Evolutionary conservation across 148 eudicot species (phyloP).

Genomic region (Amaranthus hypochondriacus): DNA sequence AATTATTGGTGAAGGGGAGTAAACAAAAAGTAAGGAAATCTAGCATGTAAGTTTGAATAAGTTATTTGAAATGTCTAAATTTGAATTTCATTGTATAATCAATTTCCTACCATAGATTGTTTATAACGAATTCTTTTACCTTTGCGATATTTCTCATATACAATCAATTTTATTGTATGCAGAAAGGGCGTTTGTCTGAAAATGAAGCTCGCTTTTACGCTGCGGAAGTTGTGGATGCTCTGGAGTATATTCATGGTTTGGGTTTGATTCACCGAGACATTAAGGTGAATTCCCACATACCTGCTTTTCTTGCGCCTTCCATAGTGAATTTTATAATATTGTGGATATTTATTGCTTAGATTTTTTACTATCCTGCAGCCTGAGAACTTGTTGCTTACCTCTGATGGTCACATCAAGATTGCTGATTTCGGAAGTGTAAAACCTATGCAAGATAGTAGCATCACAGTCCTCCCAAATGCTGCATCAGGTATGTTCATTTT

Average conservation of each 20-base stretch:
- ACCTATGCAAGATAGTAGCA: slow-evolving; percentile 92
- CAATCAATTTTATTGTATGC: slow-evolving; percentile 26
- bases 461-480: slow-evolving; percentile 97
- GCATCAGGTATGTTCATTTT: slow-evolving; percentile 53
- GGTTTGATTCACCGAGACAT: slow-evolving; percentile 97
- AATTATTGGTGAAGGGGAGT: no score
- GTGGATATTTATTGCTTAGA: slow-evolving; percentile 21
- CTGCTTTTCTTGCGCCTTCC: slow-evolving; percentile 5
- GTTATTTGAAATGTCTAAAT: no score
- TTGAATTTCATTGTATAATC: no score
- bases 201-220: slow-evolving; percentile 95
- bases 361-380: slow-evolving; percentile 56
- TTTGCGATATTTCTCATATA: not conserved
- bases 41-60: no score
- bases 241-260: slow-evolving; percentile 90
- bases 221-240: slow-evolving; percentile 96
- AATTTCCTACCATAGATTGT: no score
- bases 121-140: not conserved
- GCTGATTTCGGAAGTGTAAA: slow-evolving; percentile 99
- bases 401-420: slow-evolving; percentile 95
- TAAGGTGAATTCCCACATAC: slow-evolving; percentile 55
- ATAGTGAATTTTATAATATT: not conserved
- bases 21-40: no score
- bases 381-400: slow-evolving; percentile 85
- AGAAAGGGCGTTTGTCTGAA: slow-evolving; percentile 93